Conservation (phyloP, 106 monocot genomes). For the Gastrodia elata region DNA sequence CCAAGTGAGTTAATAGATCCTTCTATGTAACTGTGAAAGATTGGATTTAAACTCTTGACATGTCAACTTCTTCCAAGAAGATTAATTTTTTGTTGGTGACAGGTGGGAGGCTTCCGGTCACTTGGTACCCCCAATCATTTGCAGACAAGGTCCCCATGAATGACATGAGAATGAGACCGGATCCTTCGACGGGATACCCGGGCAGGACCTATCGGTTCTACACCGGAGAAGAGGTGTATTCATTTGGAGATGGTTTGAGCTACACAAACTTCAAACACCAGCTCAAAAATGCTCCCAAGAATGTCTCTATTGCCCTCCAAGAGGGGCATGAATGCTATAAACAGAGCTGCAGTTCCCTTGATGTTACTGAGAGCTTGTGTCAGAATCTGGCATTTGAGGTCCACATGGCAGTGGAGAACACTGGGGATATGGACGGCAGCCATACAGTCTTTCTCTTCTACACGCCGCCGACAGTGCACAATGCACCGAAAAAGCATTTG, state of each 20-base stretch:
- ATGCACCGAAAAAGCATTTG: constrained; percentile 70
- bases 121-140: constrained; percentile 87
- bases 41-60: neutral
- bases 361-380: constrained; percentile 36
- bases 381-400: constrained; percentile 39
- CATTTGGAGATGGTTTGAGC: constrained; percentile 86
- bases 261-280: constrained; percentile 51
- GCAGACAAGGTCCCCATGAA: constrained; percentile 68
- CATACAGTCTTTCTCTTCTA: constrained; percentile 80
- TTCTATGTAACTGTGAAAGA: neutral
- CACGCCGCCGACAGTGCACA: constrained; percentile 65
- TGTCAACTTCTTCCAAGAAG: too few species aligned
- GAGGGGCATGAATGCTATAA: constrained; percentile 39
- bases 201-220: constrained; percentile 94
- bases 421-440: constrained; percentile 33
- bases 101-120: constrained; percentile 88
- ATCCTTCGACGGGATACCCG: constrained; percentile 57
- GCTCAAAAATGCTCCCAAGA: constrained; percentile 48
- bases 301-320: constrained; percentile 45
- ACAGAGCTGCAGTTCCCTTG: constrained; percentile 45
- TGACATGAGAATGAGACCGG: constrained; percentile 88
- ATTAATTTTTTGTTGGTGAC: neutral
- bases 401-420: constrained; percentile 43
- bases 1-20: constrained; percentile 41
- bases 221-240: constrained; percentile 68